Conservation (phyloP, 257 asterid genomes). For the Solanum pinnatisectum region DNA sequence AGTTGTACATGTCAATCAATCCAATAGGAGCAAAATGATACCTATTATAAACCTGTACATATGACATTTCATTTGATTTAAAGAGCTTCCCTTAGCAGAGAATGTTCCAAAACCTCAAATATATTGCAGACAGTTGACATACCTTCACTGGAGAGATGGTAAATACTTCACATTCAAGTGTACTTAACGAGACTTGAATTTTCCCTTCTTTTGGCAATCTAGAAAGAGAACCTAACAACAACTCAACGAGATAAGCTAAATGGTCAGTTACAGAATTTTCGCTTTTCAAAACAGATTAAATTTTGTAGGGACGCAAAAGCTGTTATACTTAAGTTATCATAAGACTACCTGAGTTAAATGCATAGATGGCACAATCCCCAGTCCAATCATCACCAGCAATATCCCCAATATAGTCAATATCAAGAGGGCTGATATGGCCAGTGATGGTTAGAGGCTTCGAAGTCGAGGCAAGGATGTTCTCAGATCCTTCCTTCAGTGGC, state of each 20-base stretch:
- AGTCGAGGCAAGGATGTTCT: not conserved
- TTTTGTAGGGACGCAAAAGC: not conserved
- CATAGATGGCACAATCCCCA: conserved; percentile 38
- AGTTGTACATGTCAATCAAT: conserved; percentile 46
- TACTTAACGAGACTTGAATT: conserved; percentile 25
- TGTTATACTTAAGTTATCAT: not conserved
- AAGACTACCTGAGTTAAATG: conserved; percentile 32
- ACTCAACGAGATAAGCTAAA: not conserved
- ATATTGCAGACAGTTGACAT: not conserved
- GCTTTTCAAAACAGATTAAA: not conserved
- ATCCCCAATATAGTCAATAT: conserved; percentile 40
- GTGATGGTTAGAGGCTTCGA: not conserved
- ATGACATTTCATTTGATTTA: not conserved
- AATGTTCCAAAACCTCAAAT: not conserved
- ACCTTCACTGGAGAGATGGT: conserved; percentile 45
- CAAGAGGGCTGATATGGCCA: conserved; percentile 35
- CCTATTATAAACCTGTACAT: not conserved
- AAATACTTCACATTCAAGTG: conserved; percentile 41
- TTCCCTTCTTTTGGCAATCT: conserved; percentile 20
- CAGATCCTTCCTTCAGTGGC: conserved; percentile 16
- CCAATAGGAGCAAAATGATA: conserved; percentile 26
- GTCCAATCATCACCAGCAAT: conserved; percentile 40
- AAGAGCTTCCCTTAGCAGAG: not conserved
- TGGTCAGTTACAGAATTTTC: not conserved
- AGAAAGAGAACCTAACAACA: conserved; percentile 29